Percentiles rank a stretch among this genome's conserved stretches.
Conservation (phyloP, 306 rosid genomes). For the Sesbania bispinosa region DNA sequence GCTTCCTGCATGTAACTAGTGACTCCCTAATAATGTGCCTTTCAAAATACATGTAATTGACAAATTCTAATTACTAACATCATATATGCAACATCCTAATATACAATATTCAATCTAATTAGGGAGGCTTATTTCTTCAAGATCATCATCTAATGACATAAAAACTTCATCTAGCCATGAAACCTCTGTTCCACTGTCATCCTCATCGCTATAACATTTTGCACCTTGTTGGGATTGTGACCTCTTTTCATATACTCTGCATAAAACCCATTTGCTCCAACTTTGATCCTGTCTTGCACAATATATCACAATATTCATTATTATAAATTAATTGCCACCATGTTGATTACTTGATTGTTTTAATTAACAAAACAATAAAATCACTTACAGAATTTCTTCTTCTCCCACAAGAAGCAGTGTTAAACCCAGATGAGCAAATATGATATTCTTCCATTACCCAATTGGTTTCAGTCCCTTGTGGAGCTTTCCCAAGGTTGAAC, state of each 20-base stretch:
- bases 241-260: conserved; percentile 48
- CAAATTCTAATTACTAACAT: too few relatives aligned
- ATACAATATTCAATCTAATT: background rate
- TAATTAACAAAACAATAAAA: background rate
- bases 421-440: conserved; percentile 28
- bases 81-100: background rate
- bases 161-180: conserved; percentile 46
- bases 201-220: conserved; percentile 29
- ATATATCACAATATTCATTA: background rate
- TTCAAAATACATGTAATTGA: too few relatives aligned
- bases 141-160: conserved; percentile 45
- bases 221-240: conserved; percentile 13
- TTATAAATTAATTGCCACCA: background rate
- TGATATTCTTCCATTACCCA: conserved; percentile 59
- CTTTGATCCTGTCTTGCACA: conserved; percentile 28
- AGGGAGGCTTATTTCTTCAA: conserved; percentile 24
- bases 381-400: conserved; percentile 25
- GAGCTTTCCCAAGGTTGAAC: conserved; percentile 36
- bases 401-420: conserved; percentile 10
- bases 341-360: background rate
- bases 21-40: too few relatives aligned
- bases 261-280: conserved; percentile 42
- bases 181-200: conserved; percentile 44
- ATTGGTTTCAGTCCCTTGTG: conserved; percentile 32
- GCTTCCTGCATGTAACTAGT: background rate